Base-by-base conservation (phyloP, 2,329 filamentous ascomycete species). In the Cladosporium sp. region DNA sequence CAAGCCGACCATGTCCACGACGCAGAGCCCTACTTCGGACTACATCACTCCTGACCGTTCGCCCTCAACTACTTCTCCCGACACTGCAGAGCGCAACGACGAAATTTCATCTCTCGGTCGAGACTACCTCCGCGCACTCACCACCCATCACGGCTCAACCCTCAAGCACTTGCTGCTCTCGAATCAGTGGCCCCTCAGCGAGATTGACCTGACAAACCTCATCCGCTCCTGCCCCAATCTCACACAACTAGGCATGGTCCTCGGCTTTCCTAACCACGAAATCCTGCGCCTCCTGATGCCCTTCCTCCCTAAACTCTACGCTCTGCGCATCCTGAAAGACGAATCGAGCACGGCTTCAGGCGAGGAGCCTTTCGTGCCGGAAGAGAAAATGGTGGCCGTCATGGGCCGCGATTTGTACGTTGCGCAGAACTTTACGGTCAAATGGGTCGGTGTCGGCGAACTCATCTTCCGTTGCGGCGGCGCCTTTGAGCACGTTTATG, bases 221-320 rank as follows among this genome's bases (percentile, higher is more conserved):
- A 76, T 80, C 32, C 74, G 76, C 46, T 67, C 67, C 9, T 81
- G 79, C 54, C 79, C 81, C 0, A 74, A 82, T 49, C 68, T 84
- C 11, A 79, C 82, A 55, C 80, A 85, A 59, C 68, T 85, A 1
- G 79, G 74, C 22, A 66, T 83, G 18, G 74, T 78, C 7, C 69
- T 77, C 13, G 68, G 74, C 78, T 79, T 83, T 74, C 81, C 54
- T 66, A 78, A 56, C 70, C 80, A n/a, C 80, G 81, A 38, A 69
- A 75, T 5, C 74, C 78, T 34, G 10, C 53, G 58, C 4, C 52
- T 62, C 2, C 60, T 75, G 9, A 55, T 75, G 31, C 59, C 63
- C 0, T 64, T 69, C 18, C 55, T 71, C 1, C 68, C 68, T 1
- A 72, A 73, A 9, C 59, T 77, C 2, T 67, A 60, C 52, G 71